Evolutionary conservation across 2,329 filamentous ascomycete species (phyloP).

Genomic region (Xylariaceae sp.): DNA sequence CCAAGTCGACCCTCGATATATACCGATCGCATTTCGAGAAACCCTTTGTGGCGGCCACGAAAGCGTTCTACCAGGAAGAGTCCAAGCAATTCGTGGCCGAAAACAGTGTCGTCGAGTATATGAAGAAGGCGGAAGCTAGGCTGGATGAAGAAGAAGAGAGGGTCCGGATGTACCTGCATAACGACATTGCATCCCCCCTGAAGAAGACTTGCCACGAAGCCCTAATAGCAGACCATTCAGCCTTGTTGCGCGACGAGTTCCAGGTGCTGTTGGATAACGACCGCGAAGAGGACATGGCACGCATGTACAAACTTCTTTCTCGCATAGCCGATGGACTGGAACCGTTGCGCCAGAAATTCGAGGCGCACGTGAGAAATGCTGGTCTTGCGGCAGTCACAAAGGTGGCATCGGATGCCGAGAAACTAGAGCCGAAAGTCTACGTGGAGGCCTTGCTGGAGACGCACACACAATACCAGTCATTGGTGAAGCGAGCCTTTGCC

Average conservation of each 20-base stretch:
- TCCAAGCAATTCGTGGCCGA: conserved; percentile 93
- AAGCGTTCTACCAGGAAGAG: conserved; percentile 82
- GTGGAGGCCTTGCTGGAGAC: conserved; percentile 93
- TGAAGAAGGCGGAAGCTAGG: conserved; percentile 96
- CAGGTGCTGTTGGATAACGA: conserved; percentile 91
- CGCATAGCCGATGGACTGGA: conserved; percentile 89
- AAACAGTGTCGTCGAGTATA: conserved; percentile 97
- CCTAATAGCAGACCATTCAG: conserved; percentile 83
- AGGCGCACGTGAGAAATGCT: conserved; percentile 87
- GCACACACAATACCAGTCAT: conserved; percentile 84
- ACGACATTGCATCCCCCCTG: conserved; percentile 78
- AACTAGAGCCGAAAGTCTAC: conserved; percentile 92
- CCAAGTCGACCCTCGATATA: conserved; percentile 91
- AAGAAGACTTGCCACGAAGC: conserved; percentile 86
- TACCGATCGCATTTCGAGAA: conserved; percentile 90
- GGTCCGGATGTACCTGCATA: conserved; percentile 85
- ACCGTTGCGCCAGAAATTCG: conserved; percentile 80
- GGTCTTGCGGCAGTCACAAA: conserved; percentile 87
- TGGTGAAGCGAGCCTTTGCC: conserved; percentile 89
- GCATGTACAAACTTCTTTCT: conserved; percentile 91
- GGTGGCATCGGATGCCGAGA: conserved; percentile 81
- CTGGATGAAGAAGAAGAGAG: conserved; percentile 92
- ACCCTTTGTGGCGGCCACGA: conserved; percentile 84
- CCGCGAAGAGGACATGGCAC: conserved; percentile 88
- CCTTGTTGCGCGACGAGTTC: conserved; percentile 89